Conservation (phyloP, 2,329 filamentous ascomycete species). For the Fusarium praegraminearum region DNA sequence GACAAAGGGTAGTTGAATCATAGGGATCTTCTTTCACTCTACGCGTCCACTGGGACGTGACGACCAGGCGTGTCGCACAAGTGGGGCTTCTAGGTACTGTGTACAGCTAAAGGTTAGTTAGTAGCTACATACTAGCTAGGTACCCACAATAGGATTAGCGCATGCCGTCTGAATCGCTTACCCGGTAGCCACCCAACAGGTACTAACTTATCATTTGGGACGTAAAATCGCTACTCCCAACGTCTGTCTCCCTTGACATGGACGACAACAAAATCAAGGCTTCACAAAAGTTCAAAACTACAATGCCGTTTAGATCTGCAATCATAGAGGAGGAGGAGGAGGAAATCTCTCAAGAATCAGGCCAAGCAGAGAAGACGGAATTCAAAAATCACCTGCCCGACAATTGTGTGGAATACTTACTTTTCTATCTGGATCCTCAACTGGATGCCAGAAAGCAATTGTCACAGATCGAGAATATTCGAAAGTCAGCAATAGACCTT, state of each 20-base stretch:
- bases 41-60: constrained; percentile 42
- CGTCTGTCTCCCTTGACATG: not conserved
- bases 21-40: constrained; percentile 32
- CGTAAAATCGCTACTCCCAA: constrained; percentile 4
- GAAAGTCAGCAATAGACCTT: constrained; percentile 75
- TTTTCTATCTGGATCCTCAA: constrained; percentile 75
- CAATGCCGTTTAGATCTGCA: constrained; percentile 27
- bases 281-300: not conserved
- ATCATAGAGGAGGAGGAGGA: constrained; percentile 7
- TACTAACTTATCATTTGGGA: not conserved
- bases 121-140: no score
- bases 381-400: constrained; percentile 69
- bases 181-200: constrained; percentile 17
- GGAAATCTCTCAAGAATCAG: not conserved
- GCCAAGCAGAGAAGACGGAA: constrained; percentile 6
- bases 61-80: constrained; percentile 13
- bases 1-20: not conserved
- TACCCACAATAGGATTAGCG: constrained; percentile 24
- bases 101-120: no score
- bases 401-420: constrained; percentile 85
- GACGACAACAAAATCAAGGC: not conserved
- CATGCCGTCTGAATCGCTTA: constrained; percentile 1
- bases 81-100: constrained; percentile 1
- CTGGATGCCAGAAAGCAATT: constrained; percentile 69
- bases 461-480: constrained; percentile 75